Percentiles rank a stretch among this genome's conserved stretches.
Conservation (phyloP, 2,329 filamentous ascomycete genomes). For the Pestalotiopsis sp. region DNA sequence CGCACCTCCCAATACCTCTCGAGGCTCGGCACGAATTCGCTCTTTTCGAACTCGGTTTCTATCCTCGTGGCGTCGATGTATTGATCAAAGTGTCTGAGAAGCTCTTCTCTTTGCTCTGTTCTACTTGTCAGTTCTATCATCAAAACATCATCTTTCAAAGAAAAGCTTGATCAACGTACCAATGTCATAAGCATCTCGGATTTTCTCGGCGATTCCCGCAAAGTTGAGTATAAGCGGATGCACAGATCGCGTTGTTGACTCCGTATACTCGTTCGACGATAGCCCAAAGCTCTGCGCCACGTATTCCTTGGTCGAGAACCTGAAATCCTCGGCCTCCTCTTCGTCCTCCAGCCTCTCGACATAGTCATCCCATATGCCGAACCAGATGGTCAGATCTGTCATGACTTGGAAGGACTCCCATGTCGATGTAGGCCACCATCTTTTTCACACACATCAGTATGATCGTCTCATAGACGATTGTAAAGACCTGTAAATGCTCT, state of each 20-base stretch:
- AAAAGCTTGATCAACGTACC: conserved; percentile 16
- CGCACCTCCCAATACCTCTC: conserved; percentile 29
- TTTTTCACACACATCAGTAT: not conserved
- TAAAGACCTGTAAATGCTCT: not conserved
- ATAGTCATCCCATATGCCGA: conserved; percentile 27
- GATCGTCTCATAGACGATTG: not conserved
- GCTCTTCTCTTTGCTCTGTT: conserved; percentile 22
- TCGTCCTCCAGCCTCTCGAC: conserved; percentile 19
- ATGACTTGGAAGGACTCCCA: conserved; percentile 21
- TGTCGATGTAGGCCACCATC: conserved; percentile 26
- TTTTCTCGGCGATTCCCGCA: conserved; percentile 19
- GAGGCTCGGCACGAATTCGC: conserved; percentile 20
- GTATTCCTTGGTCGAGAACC: conserved; percentile 23
- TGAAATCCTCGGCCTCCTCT: conserved; percentile 20
- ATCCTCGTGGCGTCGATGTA: conserved; percentile 28
- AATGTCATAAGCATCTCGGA: conserved; percentile 19
- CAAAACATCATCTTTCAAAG: not conserved
- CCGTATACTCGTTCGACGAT: not conserved
- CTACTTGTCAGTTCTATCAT: not conserved
- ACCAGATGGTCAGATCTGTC: conserved; percentile 27
- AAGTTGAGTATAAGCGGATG: conserved; percentile 22
- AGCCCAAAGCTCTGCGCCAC: conserved; percentile 12
- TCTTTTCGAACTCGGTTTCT: conserved; percentile 23
- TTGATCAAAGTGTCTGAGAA: conserved; percentile 22
- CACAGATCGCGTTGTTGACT: not conserved